A percentile compares a stretch with the other conserved stretches of the same genome.
Evolutionary conservation across 495 filamentous ascomycete species (phyloP).

Genomic region (Hypoxylon cercidicola): DNA sequence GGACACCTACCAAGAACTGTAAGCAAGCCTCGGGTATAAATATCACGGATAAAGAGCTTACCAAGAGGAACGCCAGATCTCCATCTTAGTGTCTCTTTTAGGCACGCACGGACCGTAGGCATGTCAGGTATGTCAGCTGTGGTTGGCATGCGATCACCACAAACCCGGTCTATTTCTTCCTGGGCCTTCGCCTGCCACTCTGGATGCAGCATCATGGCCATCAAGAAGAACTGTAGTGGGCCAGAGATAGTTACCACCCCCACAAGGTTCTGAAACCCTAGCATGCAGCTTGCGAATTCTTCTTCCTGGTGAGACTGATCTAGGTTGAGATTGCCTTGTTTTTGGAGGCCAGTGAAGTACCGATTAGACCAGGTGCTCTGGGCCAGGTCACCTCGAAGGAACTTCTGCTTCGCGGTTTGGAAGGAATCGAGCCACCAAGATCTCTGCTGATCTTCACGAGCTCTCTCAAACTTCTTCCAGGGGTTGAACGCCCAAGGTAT

Average conservation of each 20-base stretch:
- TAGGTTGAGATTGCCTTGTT: constrained; percentile 50
- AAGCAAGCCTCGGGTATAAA: constrained; percentile 2
- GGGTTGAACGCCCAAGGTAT: constrained; percentile 54
- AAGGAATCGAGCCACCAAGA: constrained; percentile 58
- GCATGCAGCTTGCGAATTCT: constrained; percentile 59
- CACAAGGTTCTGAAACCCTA: constrained; percentile 59
- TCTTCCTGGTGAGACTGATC: constrained; percentile 54
- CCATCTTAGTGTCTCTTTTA: constrained; percentile 72
- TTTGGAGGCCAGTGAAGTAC: constrained; percentile 55
- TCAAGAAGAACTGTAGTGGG: constrained; percentile 59
- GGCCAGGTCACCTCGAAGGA: constrained; percentile 51
- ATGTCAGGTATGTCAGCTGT: constrained; percentile 58
- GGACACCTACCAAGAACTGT: constrained; percentile 51
- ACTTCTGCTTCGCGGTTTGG: constrained; percentile 52
- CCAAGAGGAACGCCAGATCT: constrained; percentile 62
- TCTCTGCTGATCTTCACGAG: constrained; percentile 53
- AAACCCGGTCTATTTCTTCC: constrained; percentile 69
- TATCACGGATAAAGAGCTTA: constrained; percentile 32
- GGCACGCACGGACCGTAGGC: constrained; percentile 64
- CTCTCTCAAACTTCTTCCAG: constrained; percentile 57
- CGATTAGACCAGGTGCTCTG: constrained; percentile 57
- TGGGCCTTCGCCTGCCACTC: constrained; percentile 62
- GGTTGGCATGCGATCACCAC: constrained; percentile 60
- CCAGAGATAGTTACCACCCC: constrained; percentile 60
- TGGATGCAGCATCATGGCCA: constrained; percentile 60